phyloP scores from a whole-genome alignment of 805 yeast species.

The Phaffomyces opuntiae region DNA sequence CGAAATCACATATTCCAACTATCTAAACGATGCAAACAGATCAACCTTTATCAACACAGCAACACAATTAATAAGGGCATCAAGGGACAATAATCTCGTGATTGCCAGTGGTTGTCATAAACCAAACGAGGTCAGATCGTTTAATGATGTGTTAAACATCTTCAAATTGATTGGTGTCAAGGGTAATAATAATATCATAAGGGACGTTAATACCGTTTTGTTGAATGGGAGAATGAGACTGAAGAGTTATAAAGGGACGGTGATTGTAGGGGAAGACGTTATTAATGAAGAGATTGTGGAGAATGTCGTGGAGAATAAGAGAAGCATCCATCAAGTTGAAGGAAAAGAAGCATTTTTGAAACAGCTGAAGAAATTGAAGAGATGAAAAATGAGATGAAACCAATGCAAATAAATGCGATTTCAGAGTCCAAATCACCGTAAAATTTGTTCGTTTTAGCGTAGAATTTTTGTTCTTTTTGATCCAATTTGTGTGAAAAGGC shows the following conservation, averaged over 20 bases:
- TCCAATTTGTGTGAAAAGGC: too few relatives aligned
- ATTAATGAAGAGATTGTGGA: slow-evolving; percentile 14
- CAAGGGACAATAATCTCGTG: slow-evolving; percentile 73
- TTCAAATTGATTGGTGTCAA: slow-evolving; percentile 67
- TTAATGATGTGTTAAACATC: slow-evolving; percentile 61
- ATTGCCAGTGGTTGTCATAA: slow-evolving; percentile 67
- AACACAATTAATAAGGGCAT: slow-evolving; percentile 69
- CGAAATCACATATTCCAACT: slow-evolving; percentile 64
- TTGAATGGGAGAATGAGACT: slow-evolving; percentile 68
- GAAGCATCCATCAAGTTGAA: slow-evolving; percentile 13
- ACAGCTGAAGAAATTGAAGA: slow-evolving; percentile 20
- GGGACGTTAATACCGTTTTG: slow-evolving; percentile 48
- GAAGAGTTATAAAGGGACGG: slow-evolving; percentile 72
- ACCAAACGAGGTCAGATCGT: slow-evolving; percentile 55
- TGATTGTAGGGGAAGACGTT: slow-evolving; percentile 44
- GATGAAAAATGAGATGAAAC: neutral
- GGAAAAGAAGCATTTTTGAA: slow-evolving; percentile 20
- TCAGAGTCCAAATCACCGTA: too few relatives aligned
- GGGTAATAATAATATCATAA: slow-evolving; percentile 43
- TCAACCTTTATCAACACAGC: slow-evolving; percentile 65
- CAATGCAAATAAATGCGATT: too few relatives aligned
- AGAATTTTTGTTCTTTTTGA: too few relatives aligned
- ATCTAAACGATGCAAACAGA: slow-evolving; percentile 41
- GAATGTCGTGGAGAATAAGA: slow-evolving; percentile 11
- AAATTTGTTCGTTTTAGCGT: too few relatives aligned